Base-by-base conservation (phyloP, 352 stramenopile genomes). In the Thraustotheca clavata region DNA sequence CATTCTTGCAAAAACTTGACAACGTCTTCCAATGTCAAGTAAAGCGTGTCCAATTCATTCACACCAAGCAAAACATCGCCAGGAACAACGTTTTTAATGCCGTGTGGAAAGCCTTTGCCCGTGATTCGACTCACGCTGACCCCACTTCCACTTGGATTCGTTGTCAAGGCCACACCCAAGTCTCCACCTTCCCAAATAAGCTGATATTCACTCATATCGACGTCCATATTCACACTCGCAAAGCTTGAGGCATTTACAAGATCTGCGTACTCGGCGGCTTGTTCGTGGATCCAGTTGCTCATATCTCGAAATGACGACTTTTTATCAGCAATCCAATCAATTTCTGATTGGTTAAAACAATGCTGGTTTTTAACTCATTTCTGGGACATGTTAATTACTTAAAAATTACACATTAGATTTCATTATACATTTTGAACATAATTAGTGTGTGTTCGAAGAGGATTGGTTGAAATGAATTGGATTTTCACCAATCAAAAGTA, bases 101-200 rank as follows among this genome's bases (percentile, higher is more conserved):
- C 84, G 24, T 91, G 91, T 11, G 84, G 84, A 67, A 94, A 94
- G 27, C 82, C 84, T 54, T 94, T 94, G 66, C 84, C 84, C 1
- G 84, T 94, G 22, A 91, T 78, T 54, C 84, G 84, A 43, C 80
- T 91, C 49, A 94, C 84, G 29, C 77, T 76, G 46, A 94, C 82
- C 62, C 84, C 72, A 14, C 68, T 72, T 20, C 73, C 79, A 27
- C 59, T 49, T 50, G 91, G 80, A 33, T 88, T 65, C 34, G 80
- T 86, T 60, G 84, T 94, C 59, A 94, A 81, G 46, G 84, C 84
- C 24, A 94, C 81, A 49, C 84, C 84, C 61, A 94, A 63, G 67
- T 94, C 84, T 33, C 84, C 84, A 34, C 84, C 84, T 60, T 94
- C 84, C 84, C 84, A 94, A 69, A 94, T 94, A 59, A 94, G 76